Conservation (phyloP, 1,139 yeast genomes). For the Zygosaccharomyces pseudobailii region DNA sequence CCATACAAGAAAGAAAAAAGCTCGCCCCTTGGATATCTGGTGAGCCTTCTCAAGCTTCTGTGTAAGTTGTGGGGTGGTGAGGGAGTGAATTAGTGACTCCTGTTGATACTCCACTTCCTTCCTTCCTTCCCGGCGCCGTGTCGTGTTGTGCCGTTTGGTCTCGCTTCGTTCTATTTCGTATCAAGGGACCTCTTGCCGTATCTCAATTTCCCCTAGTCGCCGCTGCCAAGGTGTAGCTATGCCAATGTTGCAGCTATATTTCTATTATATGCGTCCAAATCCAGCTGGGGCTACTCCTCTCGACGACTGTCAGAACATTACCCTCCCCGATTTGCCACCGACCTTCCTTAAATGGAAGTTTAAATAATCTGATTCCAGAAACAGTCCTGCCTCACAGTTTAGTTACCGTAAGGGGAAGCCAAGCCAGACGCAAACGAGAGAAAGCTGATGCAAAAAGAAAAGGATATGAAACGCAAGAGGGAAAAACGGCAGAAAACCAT, state of each 20-base stretch:
- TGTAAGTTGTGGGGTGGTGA: not conserved
- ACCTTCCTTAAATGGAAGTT: not conserved
- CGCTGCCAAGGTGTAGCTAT: not conserved
- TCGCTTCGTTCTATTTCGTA: not conserved
- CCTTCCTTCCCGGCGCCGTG: not conserved
- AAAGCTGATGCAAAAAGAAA: not conserved
- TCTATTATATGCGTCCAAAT: not conserved
- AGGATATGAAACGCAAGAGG: not conserved
- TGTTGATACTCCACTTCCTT: not conserved
- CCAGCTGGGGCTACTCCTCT: not conserved
- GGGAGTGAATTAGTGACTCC: no score
- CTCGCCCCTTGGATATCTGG: not conserved
- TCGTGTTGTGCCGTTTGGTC: not conserved
- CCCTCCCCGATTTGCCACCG: not conserved
- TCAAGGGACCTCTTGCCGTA: not conserved
- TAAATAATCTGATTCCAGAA: not conserved
- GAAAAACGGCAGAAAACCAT: not conserved
- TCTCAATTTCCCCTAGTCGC: not conserved
- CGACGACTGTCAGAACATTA: not conserved
- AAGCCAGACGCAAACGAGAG: not conserved
- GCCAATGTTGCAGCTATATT: not conserved
- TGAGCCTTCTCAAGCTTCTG: not conserved
- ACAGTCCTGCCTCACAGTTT: not conserved
- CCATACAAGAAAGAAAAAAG: not conserved
- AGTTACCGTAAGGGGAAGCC: not conserved